Evolutionary conservation across 2,329 filamentous ascomycete species (phyloP), one percentile per base, ranked within the genome.

Genomic region (Fusarium tjaetaba): DNA sequence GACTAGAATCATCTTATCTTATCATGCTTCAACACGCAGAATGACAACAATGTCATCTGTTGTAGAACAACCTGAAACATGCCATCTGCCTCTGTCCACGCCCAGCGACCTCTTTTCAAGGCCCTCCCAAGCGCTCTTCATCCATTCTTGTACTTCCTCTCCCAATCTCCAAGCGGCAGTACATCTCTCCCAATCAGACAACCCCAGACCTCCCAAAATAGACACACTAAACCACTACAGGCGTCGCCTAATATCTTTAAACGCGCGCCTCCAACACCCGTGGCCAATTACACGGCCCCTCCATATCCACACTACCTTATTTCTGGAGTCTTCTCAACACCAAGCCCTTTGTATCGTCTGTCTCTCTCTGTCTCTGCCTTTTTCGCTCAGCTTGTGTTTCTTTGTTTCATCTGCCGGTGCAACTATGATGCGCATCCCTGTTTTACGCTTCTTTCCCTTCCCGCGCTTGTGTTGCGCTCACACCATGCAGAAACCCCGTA

Each of bases 401-500:
- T 52, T 48, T 49, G 58, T 64, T 68, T 73, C 70, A 51, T 68
- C 42, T 66, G 52, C 65, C 64, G 68, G 67, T 41, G 34, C 52
- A 68, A 32, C 30, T 45, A 77, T 77, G 75, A 77, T 73, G 66
- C 60, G 65, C 75, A 76, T 72, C 65, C 66, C 26, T 61, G 39
- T 34, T 24, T 30, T 48, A 41, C 42, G 32, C 32, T 32, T 32
- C 32, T 32, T 32, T 28, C 28, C 61, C 36, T 45, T 41, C 51
- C 34, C 66, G 65, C 67, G 65, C 66, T 68, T 73, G 56, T 73
- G n/a, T 49, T 46, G 48, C 53, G 28, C 32, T 36, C 72, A 72
- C 64, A 71, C 65, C 58, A 70, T 78, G 76, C 75, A 74, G 26
- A 46, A 64, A 76, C 75, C 76, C 76, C 73, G 70, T 78, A 70